A percentile compares a stretch with the other conserved stretches of the same genome.
Conservation (phyloP, 306 rosid genomes). For the Gastrolobium villosum region DNA sequence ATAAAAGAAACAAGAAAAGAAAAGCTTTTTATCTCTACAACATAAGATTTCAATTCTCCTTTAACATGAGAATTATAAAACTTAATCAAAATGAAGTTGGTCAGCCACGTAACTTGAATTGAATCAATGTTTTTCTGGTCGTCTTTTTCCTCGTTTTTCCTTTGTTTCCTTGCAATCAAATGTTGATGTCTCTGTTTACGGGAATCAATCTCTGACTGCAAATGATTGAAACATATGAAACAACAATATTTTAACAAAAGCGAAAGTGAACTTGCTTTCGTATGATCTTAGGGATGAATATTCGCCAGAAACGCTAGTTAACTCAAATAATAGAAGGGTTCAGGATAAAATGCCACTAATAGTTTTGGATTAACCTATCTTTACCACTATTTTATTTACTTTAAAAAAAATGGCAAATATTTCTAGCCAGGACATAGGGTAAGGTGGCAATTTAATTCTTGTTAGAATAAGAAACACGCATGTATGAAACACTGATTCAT, state of each 20-base stretch:
- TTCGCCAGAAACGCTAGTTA: neutral
- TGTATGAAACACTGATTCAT: constrained; percentile 8
- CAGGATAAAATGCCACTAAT: neutral
- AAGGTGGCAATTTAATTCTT: constrained; percentile 25
- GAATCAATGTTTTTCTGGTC: constrained; percentile 41
- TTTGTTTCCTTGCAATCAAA: constrained; percentile 36
- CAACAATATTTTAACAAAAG: constrained; percentile 41
- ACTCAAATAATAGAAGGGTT: constrained; percentile 10
- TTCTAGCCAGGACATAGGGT: neutral
- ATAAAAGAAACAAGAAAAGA: no score
- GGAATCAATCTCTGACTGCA: constrained; percentile 61
- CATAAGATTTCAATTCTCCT: no score
- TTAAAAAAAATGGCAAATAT: constrained; percentile 1
- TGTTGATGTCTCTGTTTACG: constrained; percentile 43
- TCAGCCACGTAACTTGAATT: constrained; percentile 42
- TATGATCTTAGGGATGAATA: constrained; percentile 2
- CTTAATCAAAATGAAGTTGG: constrained; percentile 38
- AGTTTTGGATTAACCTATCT: neutral
- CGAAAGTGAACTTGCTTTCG: constrained; percentile 22
- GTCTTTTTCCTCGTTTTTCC: constrained; percentile 29
- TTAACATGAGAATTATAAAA: no score
- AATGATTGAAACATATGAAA: constrained; percentile 62
- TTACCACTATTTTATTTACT: neutral
- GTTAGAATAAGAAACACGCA: constrained; percentile 27
- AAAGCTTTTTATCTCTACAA: no score